These are phyloP conservation scores for Collybiopsis confluens DNA, from an alignment of 768 basidiomycete species.

Conservation along the genomic window DNA sequence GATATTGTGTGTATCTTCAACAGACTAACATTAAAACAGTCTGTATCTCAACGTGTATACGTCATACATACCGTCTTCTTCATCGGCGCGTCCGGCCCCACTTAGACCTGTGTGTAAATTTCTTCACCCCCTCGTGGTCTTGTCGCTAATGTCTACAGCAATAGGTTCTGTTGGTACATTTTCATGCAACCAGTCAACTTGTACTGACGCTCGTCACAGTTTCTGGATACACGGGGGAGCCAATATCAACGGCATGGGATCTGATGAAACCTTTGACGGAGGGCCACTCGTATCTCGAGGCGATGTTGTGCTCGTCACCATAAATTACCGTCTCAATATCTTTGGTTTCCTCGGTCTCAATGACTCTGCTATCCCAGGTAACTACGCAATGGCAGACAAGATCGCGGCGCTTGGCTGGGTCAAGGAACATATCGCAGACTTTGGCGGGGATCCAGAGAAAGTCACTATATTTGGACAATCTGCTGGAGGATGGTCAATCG, in stretches of 20 bases:
- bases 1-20: not conserved
- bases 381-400: slow-evolving; percentile 38
- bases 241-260: slow-evolving; percentile 28
- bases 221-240: slow-evolving; percentile 40
- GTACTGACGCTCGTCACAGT: too few species aligned
- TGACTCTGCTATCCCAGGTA: slow-evolving; percentile 31
- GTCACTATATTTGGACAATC: slow-evolving; percentile 44
- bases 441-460: slow-evolving; percentile 41
- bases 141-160: too few species aligned
- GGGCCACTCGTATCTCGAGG: slow-evolving; percentile 31
- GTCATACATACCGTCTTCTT: slow-evolving; percentile 24
- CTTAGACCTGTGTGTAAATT: slow-evolving; percentile 28
- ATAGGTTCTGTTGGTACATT: too few species aligned
- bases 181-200: too few species aligned
- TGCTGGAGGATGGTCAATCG: slow-evolving; percentile 37
- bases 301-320: slow-evolving; percentile 35
- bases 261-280: slow-evolving; percentile 30
- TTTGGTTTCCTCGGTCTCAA: slow-evolving; percentile 33
- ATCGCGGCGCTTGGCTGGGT: slow-evolving; percentile 40
- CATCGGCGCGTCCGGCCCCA: slow-evolving; percentile 5
- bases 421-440: slow-evolving; percentile 35
- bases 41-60: slow-evolving; percentile 34
- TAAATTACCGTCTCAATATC: slow-evolving; percentile 36
- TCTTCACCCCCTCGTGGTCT: too few species aligned
- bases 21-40: not conserved